Conservation (phyloP, 2,329 filamentous ascomycete species). For the Coniochaeta ligniaria region DNA sequence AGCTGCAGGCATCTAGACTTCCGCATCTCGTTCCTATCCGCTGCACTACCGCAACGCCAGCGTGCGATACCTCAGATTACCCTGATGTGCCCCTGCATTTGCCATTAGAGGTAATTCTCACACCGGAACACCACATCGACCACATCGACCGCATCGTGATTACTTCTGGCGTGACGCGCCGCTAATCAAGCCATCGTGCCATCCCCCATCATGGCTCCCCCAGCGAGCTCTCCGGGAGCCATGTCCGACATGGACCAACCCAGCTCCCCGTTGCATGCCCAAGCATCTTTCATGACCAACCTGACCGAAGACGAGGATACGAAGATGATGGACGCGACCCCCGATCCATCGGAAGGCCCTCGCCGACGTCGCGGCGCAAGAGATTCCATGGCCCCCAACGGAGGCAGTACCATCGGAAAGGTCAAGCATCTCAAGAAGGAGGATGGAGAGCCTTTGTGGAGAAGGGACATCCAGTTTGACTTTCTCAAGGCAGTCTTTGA, state of each 20-base stretch:
- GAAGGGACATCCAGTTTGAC: constrained; percentile 82
- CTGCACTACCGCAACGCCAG: neutral
- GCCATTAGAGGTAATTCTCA: no score
- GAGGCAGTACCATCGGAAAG: constrained; percentile 48
- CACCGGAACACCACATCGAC: neutral
- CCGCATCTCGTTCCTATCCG: neutral
- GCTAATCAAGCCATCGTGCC: neutral
- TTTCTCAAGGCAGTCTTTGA: constrained; percentile 77
- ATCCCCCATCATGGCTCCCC: constrained; percentile 1
- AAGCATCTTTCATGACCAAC: constrained; percentile 41
- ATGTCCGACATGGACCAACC: constrained; percentile 38
- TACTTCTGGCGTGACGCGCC: neutral
- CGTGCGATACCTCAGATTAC: neutral
- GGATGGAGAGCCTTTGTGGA: constrained; percentile 80
- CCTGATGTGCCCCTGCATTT: no score
- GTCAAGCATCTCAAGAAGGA: constrained; percentile 83
- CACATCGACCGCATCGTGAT: neutral
- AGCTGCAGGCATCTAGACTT: no score
- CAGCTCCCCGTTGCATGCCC: constrained; percentile 35
- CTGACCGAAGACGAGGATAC: constrained; percentile 40
- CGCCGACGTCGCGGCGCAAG: constrained; percentile 20
- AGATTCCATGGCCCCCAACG: constrained; percentile 23
- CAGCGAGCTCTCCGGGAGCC: constrained; percentile 28
- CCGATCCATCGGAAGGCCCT: constrained; percentile 26
- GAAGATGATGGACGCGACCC: constrained; percentile 31